phyloP scores from a whole-genome alignment of 2,329 filamentous ascomycete species.

The Aureobasidium sp. region DNA sequence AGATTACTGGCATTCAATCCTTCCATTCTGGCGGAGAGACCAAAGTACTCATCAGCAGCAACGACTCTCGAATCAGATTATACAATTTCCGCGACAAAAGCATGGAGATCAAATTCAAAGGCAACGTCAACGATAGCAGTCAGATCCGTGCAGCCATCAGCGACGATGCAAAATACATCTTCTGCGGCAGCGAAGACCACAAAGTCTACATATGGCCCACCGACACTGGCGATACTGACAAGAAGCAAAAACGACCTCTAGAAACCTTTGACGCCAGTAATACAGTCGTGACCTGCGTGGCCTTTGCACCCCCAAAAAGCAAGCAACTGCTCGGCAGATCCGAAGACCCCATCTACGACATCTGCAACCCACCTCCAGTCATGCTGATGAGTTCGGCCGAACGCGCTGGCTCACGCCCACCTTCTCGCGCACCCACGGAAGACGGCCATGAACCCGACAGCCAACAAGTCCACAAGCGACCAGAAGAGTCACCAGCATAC shows the following conservation, averaged over 20 bases:
- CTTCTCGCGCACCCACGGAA: conserved; percentile 43
- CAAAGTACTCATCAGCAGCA: conserved; percentile 85
- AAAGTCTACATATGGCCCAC: conserved; percentile 86
- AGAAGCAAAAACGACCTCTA: conserved; percentile 71
- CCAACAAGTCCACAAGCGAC: conserved; percentile 27
- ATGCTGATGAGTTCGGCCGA: conserved; percentile 71
- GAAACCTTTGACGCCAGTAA: conserved; percentile 90
- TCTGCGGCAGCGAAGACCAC: conserved; percentile 87
- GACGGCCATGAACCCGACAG: conserved; percentile 29
- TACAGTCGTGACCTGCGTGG: conserved; percentile 79
- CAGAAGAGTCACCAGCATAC: conserved; percentile 68
- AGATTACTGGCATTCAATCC: conserved; percentile 90
- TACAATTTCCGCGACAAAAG: conserved; percentile 83
- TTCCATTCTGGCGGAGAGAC: conserved; percentile 58
- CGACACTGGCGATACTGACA: conserved; percentile 52
- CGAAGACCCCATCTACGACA: conserved; percentile 87
- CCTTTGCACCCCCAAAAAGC: conserved; percentile 74
- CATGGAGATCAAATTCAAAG: conserved; percentile 83
- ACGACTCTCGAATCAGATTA: conserved; percentile 83
- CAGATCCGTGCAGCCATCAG: conserved; percentile 88
- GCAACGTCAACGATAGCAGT: conserved; percentile 80
- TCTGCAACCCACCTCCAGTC: conserved; percentile 91
- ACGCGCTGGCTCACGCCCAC: conserved; percentile 36
- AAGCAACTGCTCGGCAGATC: conserved; percentile 71
- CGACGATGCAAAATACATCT: conserved; percentile 77